A percentile compares a stretch with the other conserved stretches of the same genome.
phyloP scores from a whole-genome alignment of 2,329 filamentous ascomycete species.

The Aspergillus niger region DNA sequence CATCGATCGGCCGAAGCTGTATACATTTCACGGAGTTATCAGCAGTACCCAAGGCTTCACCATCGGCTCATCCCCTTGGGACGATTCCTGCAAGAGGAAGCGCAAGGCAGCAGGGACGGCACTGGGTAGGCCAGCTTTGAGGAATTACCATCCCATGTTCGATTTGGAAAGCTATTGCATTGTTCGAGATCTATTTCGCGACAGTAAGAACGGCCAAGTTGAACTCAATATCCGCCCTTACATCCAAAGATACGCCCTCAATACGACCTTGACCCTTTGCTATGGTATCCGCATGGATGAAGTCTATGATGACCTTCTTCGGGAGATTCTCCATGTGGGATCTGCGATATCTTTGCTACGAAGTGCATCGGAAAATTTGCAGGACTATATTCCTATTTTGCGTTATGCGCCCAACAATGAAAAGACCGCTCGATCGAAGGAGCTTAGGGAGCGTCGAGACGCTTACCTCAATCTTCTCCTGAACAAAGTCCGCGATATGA shows the following conservation, averaged over 20 bases:
- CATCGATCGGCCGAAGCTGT: constrained; percentile 71
- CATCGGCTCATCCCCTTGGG: constrained; percentile 77
- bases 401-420: constrained; percentile 59
- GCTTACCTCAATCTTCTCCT: constrained; percentile 60
- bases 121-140: constrained; percentile 68
- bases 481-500: constrained; percentile 57
- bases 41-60: constrained; percentile 73
- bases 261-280: constrained; percentile 71
- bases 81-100: constrained; percentile 70
- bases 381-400: constrained; percentile 72
- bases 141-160: constrained; percentile 74
- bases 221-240: constrained; percentile 68
- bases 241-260: constrained; percentile 70
- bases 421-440: constrained; percentile 59
- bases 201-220: constrained; percentile 59
- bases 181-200: constrained; percentile 65
- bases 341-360: constrained; percentile 69
- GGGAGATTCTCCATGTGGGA: constrained; percentile 72
- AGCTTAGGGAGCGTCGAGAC: constrained; percentile 65
- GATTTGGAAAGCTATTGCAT: constrained; percentile 71
- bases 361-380: constrained; percentile 73
- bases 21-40: constrained; percentile 75
- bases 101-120: constrained; percentile 74
- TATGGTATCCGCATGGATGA: constrained; percentile 73
- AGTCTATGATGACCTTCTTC: constrained; percentile 64